These are phyloP conservation scores for Colletotrichum endophyticum DNA, from an alignment of 2,329 filamentous ascomycete genomes.

Conservation along the genomic window DNA sequence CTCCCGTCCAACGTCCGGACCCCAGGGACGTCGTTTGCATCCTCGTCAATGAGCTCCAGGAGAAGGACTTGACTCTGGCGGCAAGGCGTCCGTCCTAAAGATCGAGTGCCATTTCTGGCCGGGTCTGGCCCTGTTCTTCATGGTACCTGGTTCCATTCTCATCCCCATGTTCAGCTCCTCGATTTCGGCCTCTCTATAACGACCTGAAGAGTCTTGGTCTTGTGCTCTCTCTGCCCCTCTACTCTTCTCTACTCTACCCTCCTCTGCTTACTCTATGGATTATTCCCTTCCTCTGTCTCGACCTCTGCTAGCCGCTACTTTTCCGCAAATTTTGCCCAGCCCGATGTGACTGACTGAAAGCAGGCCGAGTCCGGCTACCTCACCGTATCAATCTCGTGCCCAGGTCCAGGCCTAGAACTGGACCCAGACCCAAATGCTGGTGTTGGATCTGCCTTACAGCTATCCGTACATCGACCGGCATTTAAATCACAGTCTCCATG, in stretches of 20 bases:
- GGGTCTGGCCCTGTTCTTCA: not conserved
- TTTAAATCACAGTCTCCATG: conserved; percentile 33
- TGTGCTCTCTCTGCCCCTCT: conserved; percentile 22
- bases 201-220: not conserved
- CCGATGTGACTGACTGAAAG: conserved; percentile 25
- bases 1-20: not conserved
- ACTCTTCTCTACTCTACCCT: not conserved
- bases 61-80: not conserved
- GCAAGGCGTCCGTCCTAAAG: not conserved
- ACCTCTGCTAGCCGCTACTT: not conserved
- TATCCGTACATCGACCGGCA: not conserved
- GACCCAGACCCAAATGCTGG: not conserved
- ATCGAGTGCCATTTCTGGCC: not conserved
- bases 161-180: not conserved
- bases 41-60: not conserved
- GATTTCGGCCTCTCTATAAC: not conserved
- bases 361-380: conserved; percentile 18
- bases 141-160: not conserved
- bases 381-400: not conserved
- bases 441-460: not conserved
- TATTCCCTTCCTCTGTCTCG: not conserved
- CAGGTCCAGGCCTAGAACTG: not conserved
- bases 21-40: not conserved
- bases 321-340: not conserved
- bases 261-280: not conserved